These are phyloP conservation scores for Vanderwaltozyma verrucispora DNA, from an alignment of 805 yeast species.

Conservation along the genomic window DNA sequence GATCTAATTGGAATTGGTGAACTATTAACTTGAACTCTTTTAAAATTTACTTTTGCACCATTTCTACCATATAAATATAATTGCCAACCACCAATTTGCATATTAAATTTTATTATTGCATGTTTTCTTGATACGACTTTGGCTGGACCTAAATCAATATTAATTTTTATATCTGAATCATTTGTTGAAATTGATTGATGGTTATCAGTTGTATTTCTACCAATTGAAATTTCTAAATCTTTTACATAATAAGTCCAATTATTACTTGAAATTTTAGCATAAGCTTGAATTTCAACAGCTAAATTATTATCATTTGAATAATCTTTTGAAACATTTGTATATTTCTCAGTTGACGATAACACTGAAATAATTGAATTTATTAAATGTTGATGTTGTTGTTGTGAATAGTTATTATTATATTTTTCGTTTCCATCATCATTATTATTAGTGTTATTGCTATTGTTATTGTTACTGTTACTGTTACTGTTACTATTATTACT, in stretches of 20 bases:
- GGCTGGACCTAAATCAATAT: constrained; percentile 93
- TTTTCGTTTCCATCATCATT: too few species aligned
- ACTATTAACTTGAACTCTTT: constrained; percentile 22
- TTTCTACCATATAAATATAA: constrained; percentile 76
- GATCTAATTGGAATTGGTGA: constrained; percentile 54
- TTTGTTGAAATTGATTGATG: constrained; percentile 3
- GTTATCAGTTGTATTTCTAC: constrained; percentile 57
- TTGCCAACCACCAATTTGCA: constrained; percentile 75
- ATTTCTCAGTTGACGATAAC: constrained; percentile 60
- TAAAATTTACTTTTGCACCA: constrained; percentile 83
- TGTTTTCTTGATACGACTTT: constrained; percentile 93
- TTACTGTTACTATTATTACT: too few species aligned
- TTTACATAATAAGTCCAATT: constrained; percentile 94
- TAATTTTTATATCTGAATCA: constrained; percentile 10
- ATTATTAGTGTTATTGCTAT: too few species aligned
- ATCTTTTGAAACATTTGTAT: constrained; percentile 60
- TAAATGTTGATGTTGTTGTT: constrained; percentile 37
- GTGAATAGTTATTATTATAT: constrained; percentile 5
- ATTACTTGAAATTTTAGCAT: constrained; percentile 88
- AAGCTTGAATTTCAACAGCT: constrained; percentile 82
- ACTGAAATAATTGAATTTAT: constrained; percentile 66
- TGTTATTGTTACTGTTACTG: too few species aligned
- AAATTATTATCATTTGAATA: constrained; percentile 64
- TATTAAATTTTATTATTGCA: constrained; percentile 72
- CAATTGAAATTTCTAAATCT: constrained; percentile 62